Evolutionary conservation across 2,329 filamentous ascomycete genomes (phyloP), one percentile per base, ranked within the genome.

Genomic region (Penicillium sumatraense): DNA sequence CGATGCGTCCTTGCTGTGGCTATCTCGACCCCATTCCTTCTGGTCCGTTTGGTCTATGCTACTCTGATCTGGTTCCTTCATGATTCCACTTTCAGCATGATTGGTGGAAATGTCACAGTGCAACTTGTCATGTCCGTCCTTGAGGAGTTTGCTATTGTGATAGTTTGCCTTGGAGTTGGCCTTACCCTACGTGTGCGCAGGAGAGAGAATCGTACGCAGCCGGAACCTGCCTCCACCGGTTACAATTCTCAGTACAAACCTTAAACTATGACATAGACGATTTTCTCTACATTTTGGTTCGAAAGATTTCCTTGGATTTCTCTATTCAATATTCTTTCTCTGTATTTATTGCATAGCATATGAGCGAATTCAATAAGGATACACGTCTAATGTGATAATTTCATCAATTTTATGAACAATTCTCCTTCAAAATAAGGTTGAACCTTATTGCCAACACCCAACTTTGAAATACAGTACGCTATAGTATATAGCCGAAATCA

Each of bases 21-120:
- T 0, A 47, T 77, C 2, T 74, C 78, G 0, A 61, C 79, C 11
- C 82, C 82, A 0, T 79, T 85, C 59, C 71, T 85, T 49, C 63
- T 80, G 3, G 72, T 83, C 9, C 77, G 83, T 23, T 63, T 85
- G 3, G 49, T 79, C 46, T 85, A 82, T 67, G 74, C 77, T 0
- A 62, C 73, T n/a, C 55, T 81, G 35, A 68, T 71, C 5, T 72
- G 72, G 16, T 84, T 81, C 65, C 59, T 72, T 20, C 57, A 70
- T 24, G 69, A 76, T 47, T 63, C 68, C 3, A 58, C 62, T 20
- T 85, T 85, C 68, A 81, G 72, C 56, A 62, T 73, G 20, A 60
- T 78, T 21, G 71, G 57, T 26, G 77, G 79, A 13, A 72, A 71
- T 35, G 56, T 71, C 24, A 74, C 73, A 1, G 70, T 81, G 20